Conservation (phyloP, 2,329 filamentous ascomycete species). For the Leptoxyphium fumago region DNA sequence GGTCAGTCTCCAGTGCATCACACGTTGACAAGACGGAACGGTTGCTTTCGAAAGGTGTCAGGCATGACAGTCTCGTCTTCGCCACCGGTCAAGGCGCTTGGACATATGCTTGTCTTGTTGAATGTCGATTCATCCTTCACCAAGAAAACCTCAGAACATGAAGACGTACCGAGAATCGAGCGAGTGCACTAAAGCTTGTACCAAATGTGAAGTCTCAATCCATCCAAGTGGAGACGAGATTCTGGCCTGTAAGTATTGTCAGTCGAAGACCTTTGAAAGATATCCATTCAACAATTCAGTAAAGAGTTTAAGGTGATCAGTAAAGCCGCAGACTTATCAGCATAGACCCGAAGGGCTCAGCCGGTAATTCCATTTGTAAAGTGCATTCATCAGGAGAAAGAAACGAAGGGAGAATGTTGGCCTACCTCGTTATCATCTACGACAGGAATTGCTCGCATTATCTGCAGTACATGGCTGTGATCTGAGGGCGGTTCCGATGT, state of each 20-base stretch:
- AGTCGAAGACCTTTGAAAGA: no score
- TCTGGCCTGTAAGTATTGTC: no score
- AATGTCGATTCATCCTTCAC: constrained; percentile 8
- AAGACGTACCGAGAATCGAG: no score
- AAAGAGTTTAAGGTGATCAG: constrained; percentile 3
- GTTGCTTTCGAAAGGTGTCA: constrained; percentile 2
- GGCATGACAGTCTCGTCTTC: constrained; percentile 9
- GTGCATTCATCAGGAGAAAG: constrained; percentile 24
- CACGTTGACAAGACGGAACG: background rate
- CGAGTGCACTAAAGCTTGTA: no score
- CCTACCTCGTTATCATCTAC: no score
- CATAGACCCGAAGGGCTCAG: constrained; percentile 57
- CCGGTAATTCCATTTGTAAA: constrained; percentile 72
- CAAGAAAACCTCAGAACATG: no score
- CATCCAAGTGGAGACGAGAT: no score
- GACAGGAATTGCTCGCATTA: no score
- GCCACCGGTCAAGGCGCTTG: constrained; percentile 9
- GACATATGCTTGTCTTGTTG: constrained; percentile 15
- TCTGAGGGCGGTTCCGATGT: no score
- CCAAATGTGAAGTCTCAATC: no score
- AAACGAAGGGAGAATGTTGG: background rate
- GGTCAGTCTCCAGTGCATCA: no score
- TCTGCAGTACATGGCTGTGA: no score
- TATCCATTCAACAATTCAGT: background rate
- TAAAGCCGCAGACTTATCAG: constrained; percentile 47